Evolutionary conservation across 139 green algal genomes (phyloP), one percentile per base, ranked within the genome.

Genomic region (Pseudopediastrum boryanum): DNA sequence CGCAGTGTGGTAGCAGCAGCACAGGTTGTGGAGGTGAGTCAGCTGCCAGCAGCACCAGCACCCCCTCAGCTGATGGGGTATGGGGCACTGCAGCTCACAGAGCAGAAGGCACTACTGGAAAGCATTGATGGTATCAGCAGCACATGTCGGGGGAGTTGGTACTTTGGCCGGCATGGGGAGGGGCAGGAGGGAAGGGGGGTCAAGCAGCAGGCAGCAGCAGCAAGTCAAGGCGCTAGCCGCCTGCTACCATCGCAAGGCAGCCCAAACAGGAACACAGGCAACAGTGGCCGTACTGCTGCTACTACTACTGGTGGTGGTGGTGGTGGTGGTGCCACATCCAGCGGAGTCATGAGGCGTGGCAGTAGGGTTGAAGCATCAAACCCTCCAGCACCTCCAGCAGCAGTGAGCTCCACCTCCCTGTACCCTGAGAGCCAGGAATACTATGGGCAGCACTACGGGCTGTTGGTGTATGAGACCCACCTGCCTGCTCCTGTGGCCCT

Each of bases 351-450:
- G 13, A 16, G 13, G 46, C 13, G 46, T 56, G 46, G 46, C 46
- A n/a, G n/a, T n/a, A n/a, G n/a, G n/a, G n/a, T n/a, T n/a, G n/a
- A n/a, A n/a, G n/a, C n/a, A n/a, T n/a, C n/a, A n/a, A n/a, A n/a
- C n/a, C n/a, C n/a, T n/a, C n/a, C n/a, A n/a, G n/a, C n/a, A n/a
- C n/a, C n/a, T n/a, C n/a, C n/a, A n/a, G n/a, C n/a, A n/a, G 61
- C 29, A 56, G 71, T 78, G 2, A 9, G 10, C 2, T 69, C 52
- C 33, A 39, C 25, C 27, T 78, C 71, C 2, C 21, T 3, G 5
- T 70, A 66, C 19, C 87, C 89, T 0, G n/a, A 78, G 29, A 51
- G 44, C 43, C 93, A 93, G 89, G 88, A 93, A 42, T 72, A 89
- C 35, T 90, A 90, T 27, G 88, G 82, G 2, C 85, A 92, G 71